phyloP scores from a whole-genome alignment of 352 stramenopile genomes.

The Globisporangium cystogenes region DNA sequence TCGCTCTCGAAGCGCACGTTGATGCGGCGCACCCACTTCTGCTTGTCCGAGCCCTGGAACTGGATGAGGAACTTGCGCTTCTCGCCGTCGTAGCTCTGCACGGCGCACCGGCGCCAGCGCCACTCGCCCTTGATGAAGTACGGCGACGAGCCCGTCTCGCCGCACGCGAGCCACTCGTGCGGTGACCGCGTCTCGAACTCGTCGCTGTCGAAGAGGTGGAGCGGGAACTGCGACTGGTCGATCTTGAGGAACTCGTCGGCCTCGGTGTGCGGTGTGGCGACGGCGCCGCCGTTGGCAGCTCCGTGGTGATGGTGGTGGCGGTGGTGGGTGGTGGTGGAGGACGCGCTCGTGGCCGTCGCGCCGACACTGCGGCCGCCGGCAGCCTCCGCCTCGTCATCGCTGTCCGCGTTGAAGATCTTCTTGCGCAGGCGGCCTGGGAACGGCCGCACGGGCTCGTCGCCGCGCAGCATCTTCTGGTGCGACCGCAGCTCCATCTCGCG shows the following conservation, averaged over 20 bases:
- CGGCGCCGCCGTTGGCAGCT: not conserved
- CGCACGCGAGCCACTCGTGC: slow-evolving; percentile 64
- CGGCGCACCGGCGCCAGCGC: slow-evolving; percentile 68
- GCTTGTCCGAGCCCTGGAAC: slow-evolving; percentile 79
- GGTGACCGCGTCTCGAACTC: slow-evolving; percentile 75
- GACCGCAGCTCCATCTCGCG: slow-evolving; percentile 54
- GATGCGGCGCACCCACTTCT: slow-evolving; percentile 87
- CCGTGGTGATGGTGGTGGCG: not conserved
- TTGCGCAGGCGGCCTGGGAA: slow-evolving; percentile 59
- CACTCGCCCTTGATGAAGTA: slow-evolving; percentile 86
- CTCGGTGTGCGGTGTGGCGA: not conserved
- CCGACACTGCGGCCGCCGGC: not conserved
- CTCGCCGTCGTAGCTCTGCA: slow-evolving; percentile 59
- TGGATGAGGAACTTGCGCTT: slow-evolving; percentile 77
- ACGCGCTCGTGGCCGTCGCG: not conserved
- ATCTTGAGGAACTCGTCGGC: slow-evolving; percentile 79
- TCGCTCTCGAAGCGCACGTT: slow-evolving; percentile 91
- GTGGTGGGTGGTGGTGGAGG: too few relatives aligned
- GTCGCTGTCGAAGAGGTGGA: slow-evolving; percentile 89
- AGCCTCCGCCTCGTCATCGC: not conserved
- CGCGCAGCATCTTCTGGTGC: slow-evolving; percentile 51
- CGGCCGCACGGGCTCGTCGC: slow-evolving; percentile 37
- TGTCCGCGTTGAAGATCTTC: slow-evolving; percentile 29
- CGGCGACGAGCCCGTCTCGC: slow-evolving; percentile 46
- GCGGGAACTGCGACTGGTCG: slow-evolving; percentile 88